phyloP scores from a whole-genome alignment of 345 rosid genomes.

The Xanthoceras sorbifolium region DNA sequence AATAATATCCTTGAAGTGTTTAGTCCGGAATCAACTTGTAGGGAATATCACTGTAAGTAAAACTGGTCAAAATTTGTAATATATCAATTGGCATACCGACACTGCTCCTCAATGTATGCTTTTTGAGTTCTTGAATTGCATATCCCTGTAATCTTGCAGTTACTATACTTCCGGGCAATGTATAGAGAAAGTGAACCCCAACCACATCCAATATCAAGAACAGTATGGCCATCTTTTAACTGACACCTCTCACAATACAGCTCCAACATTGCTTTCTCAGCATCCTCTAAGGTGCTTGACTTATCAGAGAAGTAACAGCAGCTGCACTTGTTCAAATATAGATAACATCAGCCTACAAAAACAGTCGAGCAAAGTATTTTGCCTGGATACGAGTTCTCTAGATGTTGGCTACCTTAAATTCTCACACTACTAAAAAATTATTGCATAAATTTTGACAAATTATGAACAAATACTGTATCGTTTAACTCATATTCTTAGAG shows the following conservation, averaged over 20 bases:
- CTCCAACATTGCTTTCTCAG: slow-evolving; percentile 78
- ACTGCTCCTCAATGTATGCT: slow-evolving; percentile 60
- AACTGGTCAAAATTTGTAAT: too few species aligned
- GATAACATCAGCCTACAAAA: slow-evolving; percentile 1
- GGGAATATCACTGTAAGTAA: not conserved
- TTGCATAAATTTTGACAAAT: not conserved
- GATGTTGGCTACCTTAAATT: not conserved
- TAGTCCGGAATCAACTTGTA: too few species aligned
- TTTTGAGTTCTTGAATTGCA: slow-evolving; percentile 87
- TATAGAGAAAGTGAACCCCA: slow-evolving; percentile 85
- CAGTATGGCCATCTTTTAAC: slow-evolving; percentile 68
- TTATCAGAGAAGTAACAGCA: slow-evolving; percentile 70
- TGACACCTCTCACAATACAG: slow-evolving; percentile 69
- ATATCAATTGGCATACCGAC: slow-evolving; percentile 43
- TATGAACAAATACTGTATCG: not conserved
- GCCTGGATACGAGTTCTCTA: not conserved
- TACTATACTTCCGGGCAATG: slow-evolving; percentile 65
- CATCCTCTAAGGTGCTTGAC: slow-evolving; percentile 66
- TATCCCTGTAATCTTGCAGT: slow-evolving; percentile 74
- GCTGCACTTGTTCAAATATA: slow-evolving; percentile 32
- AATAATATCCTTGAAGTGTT: too few species aligned
- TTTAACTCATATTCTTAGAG: not conserved
- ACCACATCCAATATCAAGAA: slow-evolving; percentile 91
- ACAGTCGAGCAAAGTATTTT: not conserved
- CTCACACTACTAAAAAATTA: not conserved